Conservation (phyloP, 257 asterid species). For the Solanum etuberosum region DNA sequence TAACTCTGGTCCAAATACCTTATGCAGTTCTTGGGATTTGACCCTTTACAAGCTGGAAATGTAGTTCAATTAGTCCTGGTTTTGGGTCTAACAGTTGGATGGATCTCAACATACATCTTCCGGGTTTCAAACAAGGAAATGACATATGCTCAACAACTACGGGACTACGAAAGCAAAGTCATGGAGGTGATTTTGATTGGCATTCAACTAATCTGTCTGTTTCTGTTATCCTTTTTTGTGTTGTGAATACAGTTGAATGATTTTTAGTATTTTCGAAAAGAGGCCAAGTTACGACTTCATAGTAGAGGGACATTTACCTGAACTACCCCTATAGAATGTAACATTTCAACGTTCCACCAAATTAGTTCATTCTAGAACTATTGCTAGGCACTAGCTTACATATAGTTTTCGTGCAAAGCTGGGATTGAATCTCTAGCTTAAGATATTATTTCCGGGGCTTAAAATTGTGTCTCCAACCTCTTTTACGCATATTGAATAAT, state of each 20-base stretch:
- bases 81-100: slow-evolving; percentile 82
- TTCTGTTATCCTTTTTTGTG: neutral
- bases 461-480: neutral
- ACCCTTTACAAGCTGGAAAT: slow-evolving; percentile 88
- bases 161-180: slow-evolving; percentile 91
- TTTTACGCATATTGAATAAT: neutral
- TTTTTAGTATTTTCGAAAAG: neutral
- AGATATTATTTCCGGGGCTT: neutral
- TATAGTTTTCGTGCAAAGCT: neutral
- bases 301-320: neutral
- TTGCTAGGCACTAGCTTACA: too few relatives aligned
- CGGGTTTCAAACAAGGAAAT: slow-evolving; percentile 93
- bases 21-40: slow-evolving; percentile 73
- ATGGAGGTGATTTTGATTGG: slow-evolving; percentile 49
- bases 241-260: neutral
- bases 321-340: neutral
- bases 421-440: neutral
- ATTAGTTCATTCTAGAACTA: neutral
- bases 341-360: neutral
- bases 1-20: slow-evolving; percentile 7
- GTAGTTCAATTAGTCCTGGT: slow-evolving; percentile 87
- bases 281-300: neutral
- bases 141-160: slow-evolving; percentile 89
- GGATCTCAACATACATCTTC: slow-evolving; percentile 92
- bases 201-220: neutral